phyloP scores from a whole-genome alignment of 2,329 filamentous ascomycete species.

The Fusarium sarcochroum region DNA sequence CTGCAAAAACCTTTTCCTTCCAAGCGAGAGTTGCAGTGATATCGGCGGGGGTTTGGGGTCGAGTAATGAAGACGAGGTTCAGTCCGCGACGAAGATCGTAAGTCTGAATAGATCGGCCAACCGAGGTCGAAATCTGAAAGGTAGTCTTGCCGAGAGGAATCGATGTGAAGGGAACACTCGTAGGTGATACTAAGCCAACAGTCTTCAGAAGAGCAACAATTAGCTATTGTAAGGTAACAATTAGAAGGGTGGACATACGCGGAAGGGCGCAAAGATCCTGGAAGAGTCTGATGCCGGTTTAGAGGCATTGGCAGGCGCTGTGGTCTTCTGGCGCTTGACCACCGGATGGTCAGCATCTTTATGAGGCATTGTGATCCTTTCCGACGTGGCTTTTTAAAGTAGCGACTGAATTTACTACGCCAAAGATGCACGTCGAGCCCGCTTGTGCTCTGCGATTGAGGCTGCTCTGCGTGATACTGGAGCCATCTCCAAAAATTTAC shows the following conservation, averaged over 20 bases:
- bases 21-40: slow-evolving; percentile 92
- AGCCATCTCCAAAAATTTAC: slow-evolving; percentile 46
- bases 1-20: slow-evolving; percentile 89
- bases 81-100: slow-evolving; percentile 94
- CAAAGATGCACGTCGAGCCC: slow-evolving; percentile 26
- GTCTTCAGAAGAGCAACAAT: slow-evolving; percentile 69
- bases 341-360: slow-evolving; percentile 72
- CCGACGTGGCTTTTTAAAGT: slow-evolving; percentile 10
- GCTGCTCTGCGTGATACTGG: slow-evolving; percentile 38
- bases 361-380: slow-evolving; percentile 65
- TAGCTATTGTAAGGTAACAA: background rate
- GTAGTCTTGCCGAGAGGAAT: slow-evolving; percentile 92
- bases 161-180: slow-evolving; percentile 88
- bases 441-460: slow-evolving; percentile 38
- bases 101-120: slow-evolving; percentile 90
- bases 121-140: slow-evolving; percentile 97
- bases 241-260: slow-evolving; percentile 69
- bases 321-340: slow-evolving; percentile 80
- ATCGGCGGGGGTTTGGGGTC: slow-evolving; percentile 86
- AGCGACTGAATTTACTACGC: slow-evolving; percentile 16
- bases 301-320: slow-evolving; percentile 54
- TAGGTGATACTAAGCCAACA: slow-evolving; percentile 92
- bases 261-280: slow-evolving; percentile 91
- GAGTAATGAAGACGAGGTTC: slow-evolving; percentile 92
- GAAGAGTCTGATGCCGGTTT: slow-evolving; percentile 68